phyloP scores from a whole-genome alignment of 2,329 filamentous ascomycete species.

The Hypoxylon sp. region DNA sequence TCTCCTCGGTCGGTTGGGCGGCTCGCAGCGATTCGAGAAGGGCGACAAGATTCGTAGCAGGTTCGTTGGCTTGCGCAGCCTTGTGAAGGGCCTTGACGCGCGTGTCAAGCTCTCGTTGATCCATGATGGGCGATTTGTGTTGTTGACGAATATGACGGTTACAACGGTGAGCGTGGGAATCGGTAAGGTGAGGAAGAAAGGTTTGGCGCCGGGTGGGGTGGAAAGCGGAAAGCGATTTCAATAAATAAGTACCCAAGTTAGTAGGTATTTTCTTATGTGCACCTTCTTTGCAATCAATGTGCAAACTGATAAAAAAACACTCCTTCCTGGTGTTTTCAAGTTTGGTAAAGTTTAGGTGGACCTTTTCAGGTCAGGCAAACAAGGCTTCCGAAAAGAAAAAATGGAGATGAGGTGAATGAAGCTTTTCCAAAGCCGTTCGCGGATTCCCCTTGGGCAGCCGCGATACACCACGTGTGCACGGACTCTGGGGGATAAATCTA shows the following conservation, averaged over 20 bases:
- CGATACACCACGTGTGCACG: slow-evolving; percentile 15
- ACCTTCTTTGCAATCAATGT: too few species aligned
- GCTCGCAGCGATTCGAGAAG: slow-evolving; percentile 82
- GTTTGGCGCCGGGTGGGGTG: not conserved
- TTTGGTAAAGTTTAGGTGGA: slow-evolving; percentile 13
- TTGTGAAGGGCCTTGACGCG: slow-evolving; percentile 83
- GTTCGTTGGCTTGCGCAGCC: slow-evolving; percentile 77
- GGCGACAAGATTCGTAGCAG: slow-evolving; percentile 73
- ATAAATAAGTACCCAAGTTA: too few species aligned
- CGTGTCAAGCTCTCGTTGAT: slow-evolving; percentile 81
- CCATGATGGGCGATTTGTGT: slow-evolving; percentile 60
- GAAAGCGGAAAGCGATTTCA: too few species aligned
- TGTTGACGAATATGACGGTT: not conserved
- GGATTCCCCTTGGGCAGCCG: slow-evolving; percentile 32
- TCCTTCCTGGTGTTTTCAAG: not conserved
- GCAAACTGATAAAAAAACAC: too few species aligned
- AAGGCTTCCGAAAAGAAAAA: slow-evolving; percentile 19
- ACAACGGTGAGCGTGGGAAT: not conserved
- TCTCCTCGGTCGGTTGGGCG: slow-evolving; percentile 85
- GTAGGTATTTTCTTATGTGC: too few species aligned
- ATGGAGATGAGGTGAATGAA: slow-evolving; percentile 23
- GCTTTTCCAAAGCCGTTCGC: slow-evolving; percentile 29
- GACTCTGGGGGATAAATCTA: not conserved
- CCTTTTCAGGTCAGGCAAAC: slow-evolving; percentile 19
- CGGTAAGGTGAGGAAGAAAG: not conserved